These are phyloP conservation scores for Phlebiopsis gigantea DNA, from an alignment of 768 basidiomycete species.

Conservation along the genomic window DNA sequence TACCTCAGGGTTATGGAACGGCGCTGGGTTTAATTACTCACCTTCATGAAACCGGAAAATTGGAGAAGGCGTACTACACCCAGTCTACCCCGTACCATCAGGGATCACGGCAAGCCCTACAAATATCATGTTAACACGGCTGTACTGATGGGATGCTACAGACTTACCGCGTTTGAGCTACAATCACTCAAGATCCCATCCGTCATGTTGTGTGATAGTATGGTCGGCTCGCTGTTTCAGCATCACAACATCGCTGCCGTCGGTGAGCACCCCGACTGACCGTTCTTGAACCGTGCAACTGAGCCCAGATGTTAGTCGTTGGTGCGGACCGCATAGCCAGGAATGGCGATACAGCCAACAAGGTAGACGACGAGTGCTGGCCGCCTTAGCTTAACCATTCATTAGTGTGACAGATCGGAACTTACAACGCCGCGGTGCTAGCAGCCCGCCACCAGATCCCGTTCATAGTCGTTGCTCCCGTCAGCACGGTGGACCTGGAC, in stretches of 20 bases:
- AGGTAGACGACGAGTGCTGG: conserved; percentile 38
- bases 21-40: conserved; percentile 92
- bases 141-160: conserved; percentile 23
- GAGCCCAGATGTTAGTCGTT: conserved; percentile 43
- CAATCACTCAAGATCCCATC: conserved; percentile 80
- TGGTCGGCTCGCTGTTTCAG: conserved; percentile 94
- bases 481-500: conserved; percentile 86
- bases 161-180: conserved; percentile 87
- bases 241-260: conserved; percentile 79
- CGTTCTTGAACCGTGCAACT: neutral
- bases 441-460: conserved; percentile 84
- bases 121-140: neutral
- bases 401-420: conserved; percentile 56
- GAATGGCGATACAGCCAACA: conserved; percentile 98
- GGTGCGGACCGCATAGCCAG: conserved; percentile 85
- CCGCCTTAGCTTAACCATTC: neutral
- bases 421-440: conserved; percentile 93
- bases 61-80: conserved; percentile 85
- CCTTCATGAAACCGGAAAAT: conserved; percentile 71
- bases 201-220: conserved; percentile 95
- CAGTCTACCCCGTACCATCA: conserved; percentile 95
- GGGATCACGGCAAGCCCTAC: conserved; percentile 58
- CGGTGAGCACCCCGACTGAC: conserved; percentile 37
- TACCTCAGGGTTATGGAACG: conserved; percentile 83
- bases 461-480: conserved; percentile 90